These are phyloP conservation scores for Wickerhamiella vanderwaltii DNA, from an alignment of 805 yeast genomes.

Conservation along the genomic window DNA sequence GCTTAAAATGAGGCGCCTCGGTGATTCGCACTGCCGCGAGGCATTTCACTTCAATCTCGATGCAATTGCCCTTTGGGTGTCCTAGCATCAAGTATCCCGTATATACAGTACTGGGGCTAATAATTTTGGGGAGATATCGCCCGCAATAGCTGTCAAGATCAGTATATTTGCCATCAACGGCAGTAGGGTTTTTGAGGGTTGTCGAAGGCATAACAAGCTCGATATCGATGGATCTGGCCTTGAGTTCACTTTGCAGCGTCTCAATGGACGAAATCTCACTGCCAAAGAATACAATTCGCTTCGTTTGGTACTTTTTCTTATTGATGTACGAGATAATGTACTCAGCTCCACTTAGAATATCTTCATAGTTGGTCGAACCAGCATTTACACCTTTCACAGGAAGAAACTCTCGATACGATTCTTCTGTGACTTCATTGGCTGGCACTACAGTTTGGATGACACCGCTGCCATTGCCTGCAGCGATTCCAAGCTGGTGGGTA, in stretches of 20 bases:
- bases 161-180: not conserved
- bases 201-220: not conserved
- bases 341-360: slow-evolving; percentile 12
- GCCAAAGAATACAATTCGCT: not conserved
- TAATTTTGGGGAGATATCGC: slow-evolving; percentile 1
- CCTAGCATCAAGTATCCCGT: slow-evolving; percentile 8
- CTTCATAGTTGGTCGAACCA: not conserved
- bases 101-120: not conserved
- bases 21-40: not conserved
- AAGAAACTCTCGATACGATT: slow-evolving; percentile 23
- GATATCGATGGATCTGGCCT: not conserved
- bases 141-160: not conserved
- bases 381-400: not conserved
- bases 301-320: slow-evolving; percentile 11
- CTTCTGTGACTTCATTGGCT: slow-evolving; percentile 23
- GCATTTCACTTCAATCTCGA: slow-evolving; percentile 2
- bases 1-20: slow-evolving; percentile 1
- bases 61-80: not conserved
- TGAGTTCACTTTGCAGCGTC: not conserved
- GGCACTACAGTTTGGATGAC: not conserved
- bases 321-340: slow-evolving; percentile 16
- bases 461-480: slow-evolving; percentile 5
- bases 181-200: not conserved
- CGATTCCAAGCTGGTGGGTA: slow-evolving; percentile 12
- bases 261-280: slow-evolving; percentile 13